Conservation (phyloP, 2,329 filamentous ascomycete genomes). For the Pseudocercospora crystallina region DNA sequence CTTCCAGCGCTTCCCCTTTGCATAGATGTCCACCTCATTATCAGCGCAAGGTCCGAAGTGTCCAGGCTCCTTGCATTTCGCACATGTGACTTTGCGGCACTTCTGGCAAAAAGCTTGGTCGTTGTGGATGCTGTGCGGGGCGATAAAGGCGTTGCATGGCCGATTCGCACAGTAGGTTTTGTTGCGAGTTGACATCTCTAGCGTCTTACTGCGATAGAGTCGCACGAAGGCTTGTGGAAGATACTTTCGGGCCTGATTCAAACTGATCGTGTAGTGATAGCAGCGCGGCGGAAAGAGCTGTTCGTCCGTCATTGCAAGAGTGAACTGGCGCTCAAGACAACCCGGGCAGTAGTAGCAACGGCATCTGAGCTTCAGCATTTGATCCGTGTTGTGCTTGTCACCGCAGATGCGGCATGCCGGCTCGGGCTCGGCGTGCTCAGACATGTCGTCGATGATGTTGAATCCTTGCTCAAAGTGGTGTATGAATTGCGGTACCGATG, state of each 20-base stretch:
- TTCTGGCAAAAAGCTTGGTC: slow-evolving; percentile 23
- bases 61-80: slow-evolving; percentile 19
- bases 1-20: slow-evolving; percentile 10
- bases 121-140: slow-evolving; percentile 24
- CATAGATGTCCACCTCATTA: slow-evolving; percentile 1
- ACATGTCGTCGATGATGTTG: neutral
- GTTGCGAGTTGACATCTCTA: slow-evolving; percentile 22
- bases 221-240: slow-evolving; percentile 9
- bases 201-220: slow-evolving; percentile 3
- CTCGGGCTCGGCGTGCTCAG: neutral
- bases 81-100: slow-evolving; percentile 19
- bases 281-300: slow-evolving; percentile 11
- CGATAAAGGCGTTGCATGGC: slow-evolving; percentile 19
- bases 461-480: neutral
- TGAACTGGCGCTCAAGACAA: slow-evolving; percentile 15
- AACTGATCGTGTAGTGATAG: slow-evolving; percentile 2
- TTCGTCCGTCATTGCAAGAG: slow-evolving; percentile 11
- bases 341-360: slow-evolving; percentile 11
- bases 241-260: slow-evolving; percentile 4
- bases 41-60: slow-evolving; percentile 20
- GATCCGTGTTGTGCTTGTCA: neutral
- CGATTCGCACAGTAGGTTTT: slow-evolving; percentile 17
- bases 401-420: slow-evolving; percentile 9
- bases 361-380: slow-evolving; percentile 14
- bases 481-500: neutral